Evolutionary conservation across 1,284 basidiomycete genomes (phyloP).

Genomic region (Tremellales sp.): DNA sequence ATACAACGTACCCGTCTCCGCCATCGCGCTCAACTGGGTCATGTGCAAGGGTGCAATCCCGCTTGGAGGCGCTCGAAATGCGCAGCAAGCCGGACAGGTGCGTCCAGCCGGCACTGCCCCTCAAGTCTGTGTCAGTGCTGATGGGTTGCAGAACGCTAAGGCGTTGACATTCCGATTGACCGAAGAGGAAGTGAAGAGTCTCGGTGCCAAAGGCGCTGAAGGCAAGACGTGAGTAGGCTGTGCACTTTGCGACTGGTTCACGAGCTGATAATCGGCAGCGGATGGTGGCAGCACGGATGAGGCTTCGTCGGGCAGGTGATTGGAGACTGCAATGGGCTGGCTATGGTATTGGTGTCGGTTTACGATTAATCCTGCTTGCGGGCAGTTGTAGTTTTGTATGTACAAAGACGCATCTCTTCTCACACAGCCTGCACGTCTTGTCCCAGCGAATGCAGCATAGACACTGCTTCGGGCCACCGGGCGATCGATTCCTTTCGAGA

Average conservation of each 20-base stretch:
- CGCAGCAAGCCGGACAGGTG: conserved; percentile 39
- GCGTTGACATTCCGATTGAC: conserved; percentile 25
- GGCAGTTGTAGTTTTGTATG: no score
- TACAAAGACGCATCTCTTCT: no score
- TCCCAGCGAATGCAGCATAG: no score
- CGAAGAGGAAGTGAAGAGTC: conserved; percentile 17
- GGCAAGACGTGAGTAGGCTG: conserved; percentile 26
- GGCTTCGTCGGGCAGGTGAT: no score
- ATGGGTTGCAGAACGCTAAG: conserved; percentile 26
- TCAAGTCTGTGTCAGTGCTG: not conserved
- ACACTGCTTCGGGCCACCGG: no score
- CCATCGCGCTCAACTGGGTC: conserved; percentile 47
- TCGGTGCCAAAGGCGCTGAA: conserved; percentile 17
- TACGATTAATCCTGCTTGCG: no score
- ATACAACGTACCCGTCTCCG: conserved; percentile 34
- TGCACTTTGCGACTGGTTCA: not conserved
- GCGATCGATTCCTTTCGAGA: no score
- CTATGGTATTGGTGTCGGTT: no score
- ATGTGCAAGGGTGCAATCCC: conserved; percentile 46
- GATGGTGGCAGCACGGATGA: conserved; percentile 25
- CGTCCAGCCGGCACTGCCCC: not conserved
- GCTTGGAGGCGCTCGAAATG: conserved; percentile 45
- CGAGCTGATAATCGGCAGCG: not conserved
- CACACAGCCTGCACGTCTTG: no score
- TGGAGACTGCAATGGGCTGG: no score